Evolutionary conservation across 2,329 filamentous ascomycete genomes (phyloP).

Genomic region (Pestalotiopsis sp.): DNA sequence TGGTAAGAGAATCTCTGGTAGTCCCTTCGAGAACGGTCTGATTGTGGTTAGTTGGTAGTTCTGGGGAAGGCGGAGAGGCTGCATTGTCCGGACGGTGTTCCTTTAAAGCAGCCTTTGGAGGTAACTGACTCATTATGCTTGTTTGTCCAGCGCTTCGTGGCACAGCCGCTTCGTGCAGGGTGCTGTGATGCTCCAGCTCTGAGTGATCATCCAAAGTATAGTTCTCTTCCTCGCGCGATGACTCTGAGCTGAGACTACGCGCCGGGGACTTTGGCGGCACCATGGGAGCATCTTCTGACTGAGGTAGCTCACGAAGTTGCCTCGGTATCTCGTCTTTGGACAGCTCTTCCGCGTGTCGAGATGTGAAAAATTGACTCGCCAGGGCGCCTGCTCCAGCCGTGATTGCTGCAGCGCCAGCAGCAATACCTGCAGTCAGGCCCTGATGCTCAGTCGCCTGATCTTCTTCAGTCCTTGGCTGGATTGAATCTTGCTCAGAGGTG

Average conservation of each 20-base stretch:
- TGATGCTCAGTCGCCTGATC: not conserved
- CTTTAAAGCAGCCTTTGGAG: conserved; percentile 1
- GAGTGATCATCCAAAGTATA: not conserved
- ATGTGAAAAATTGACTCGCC: not conserved
- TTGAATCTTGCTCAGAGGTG: not conserved
- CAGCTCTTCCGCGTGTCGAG: not conserved
- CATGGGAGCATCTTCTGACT: not conserved
- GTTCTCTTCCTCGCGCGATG: not conserved
- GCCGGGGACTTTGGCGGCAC: conserved; percentile 8
- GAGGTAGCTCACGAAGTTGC: not conserved
- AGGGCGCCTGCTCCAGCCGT: conserved; percentile 8
- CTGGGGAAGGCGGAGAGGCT: conserved; percentile 1
- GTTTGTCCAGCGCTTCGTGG: not conserved
- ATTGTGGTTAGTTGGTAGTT: not conserved
- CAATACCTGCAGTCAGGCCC: conserved; percentile 2
- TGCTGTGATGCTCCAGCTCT: not conserved
- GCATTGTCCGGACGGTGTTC: conserved; percentile 2
- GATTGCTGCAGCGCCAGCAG: conserved; percentile 9
- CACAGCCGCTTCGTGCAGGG: not conserved
- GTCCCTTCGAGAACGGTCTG: conserved; percentile 11
- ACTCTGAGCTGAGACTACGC: not conserved
- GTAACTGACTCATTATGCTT: conserved; percentile 11
- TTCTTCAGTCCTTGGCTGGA: not conserved
- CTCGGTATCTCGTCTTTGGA: not conserved
- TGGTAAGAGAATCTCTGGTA: conserved; percentile 14